Evolutionary conservation across 2,329 filamentous ascomycete species (phyloP), one percentile per base, ranked within the genome.

Genomic region (Beauveria medogensis): DNA sequence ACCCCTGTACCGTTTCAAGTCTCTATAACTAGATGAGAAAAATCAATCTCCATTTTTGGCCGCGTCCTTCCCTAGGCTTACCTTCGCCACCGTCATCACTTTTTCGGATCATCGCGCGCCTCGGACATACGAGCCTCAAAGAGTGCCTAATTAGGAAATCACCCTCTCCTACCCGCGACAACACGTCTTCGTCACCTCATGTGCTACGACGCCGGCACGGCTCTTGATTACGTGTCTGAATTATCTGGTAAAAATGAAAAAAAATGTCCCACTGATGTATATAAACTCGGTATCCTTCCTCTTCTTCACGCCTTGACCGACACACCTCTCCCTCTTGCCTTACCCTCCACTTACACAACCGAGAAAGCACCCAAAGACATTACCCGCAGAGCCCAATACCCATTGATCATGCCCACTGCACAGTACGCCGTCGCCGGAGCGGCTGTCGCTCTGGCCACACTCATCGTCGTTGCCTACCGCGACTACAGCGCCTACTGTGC

Each of bases 401-500:
- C 26, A 3, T 34, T 58, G 16, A 18, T 10, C 34, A 59, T 59
- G 57, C 53, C 57, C 18, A n/a, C 41, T 16, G 26, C 48, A 46
- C 24, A 47, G 1, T 62, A 62, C 37, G 24, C 22, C n/a, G 4
- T 24, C 28, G 47, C 59, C 3, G 59, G 28, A 0, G 62, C 30
- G 5, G 46, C 60, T 16, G 12, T 56, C 2, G 50, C 34, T 28
- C 14, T 34, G 9, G 22, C 57, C 20, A 52, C 63, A 4, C 7
- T 59, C 24, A 12, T 61, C 14, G 18, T 59, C 34, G 24, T 64
- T 18, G 54, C 61, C 24, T 64, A 63, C 37, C 63, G 63, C 22
- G 63, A 64, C 44, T 80, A 80, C 69, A 67, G 64, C 5, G 69
- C 67, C 41, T 80, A 70, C 67, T 69, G 76, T 20, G 71, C 74